Evolutionary conservation across 208 protist genomes (phyloP), one percentile per base, ranked within the genome.

Genomic region (Leishmania gerbilli): DNA sequence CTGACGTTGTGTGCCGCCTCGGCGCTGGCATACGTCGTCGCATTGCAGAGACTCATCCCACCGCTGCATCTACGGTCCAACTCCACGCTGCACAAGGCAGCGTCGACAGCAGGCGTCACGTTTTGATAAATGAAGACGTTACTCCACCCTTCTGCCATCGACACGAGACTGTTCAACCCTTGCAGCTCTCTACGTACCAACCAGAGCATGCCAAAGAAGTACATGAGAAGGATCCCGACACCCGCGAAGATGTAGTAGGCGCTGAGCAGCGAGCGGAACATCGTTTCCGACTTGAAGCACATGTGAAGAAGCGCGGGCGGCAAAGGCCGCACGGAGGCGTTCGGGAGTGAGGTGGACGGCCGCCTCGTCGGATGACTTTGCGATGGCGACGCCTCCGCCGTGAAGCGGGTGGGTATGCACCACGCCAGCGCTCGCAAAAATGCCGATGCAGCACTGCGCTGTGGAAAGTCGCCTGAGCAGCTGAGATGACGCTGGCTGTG

Each of bases 301-400:
- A n/a, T 17, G 74, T 65, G 74, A 56, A 77, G 74, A 37, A 77
- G 34, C 17, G 55, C 74, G 51, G 74, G 53, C 34, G 74, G 31
- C 40, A 77, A 60, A 24, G 71, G 49, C 71, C 17, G 47, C 11
- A 37, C 45, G 4, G 49, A 60, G 13, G 31, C 19, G 3, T 17
- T 76, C 49, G 47, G 49, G 5, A 21, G 51, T n/a, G 71, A 40
- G 31, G 31, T 13, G n/a, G 31, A 3, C 27, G 49, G 11, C 49
- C 31, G 34, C 71, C 47, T 55, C n/a, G 49, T 21, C 9, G 42
- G 11, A 27, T 62, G 49, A 5, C 6, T 40, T 42, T 19, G 71
- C 17, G 17, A 45, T 42, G 71, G 17, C 17, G 49, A 31, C 34
- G 49, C 71, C 71, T 76, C n/a, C 49, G 9, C 31, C 13, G 71